phyloP scores from a whole-genome alignment of 2,329 filamentous ascomycete species.

The Balansia obtecta region DNA sequence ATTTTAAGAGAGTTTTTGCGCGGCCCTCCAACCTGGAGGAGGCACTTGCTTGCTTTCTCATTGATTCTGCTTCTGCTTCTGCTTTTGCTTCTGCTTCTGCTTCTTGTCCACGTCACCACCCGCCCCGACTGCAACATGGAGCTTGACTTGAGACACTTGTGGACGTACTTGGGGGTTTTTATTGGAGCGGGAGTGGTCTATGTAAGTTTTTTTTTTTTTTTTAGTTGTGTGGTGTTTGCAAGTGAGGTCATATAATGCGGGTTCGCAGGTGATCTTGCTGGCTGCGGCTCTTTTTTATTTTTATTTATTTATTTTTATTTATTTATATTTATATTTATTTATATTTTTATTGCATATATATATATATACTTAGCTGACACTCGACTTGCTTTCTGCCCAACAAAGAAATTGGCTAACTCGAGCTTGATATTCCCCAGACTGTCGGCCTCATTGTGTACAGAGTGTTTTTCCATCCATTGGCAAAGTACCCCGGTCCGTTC shows the following conservation, averaged over 20 bases:
- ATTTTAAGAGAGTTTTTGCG: slow-evolving; percentile 3
- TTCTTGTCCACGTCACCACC: too few relatives aligned
- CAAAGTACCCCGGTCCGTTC: slow-evolving; percentile 52
- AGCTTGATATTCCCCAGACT: slow-evolving; percentile 16
- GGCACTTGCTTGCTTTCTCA: not conserved
- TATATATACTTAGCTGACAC: too few relatives aligned
- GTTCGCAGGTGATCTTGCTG: not conserved
- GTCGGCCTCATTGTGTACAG: slow-evolving; percentile 38
- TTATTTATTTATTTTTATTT: too few relatives aligned
- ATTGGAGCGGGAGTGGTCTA: slow-evolving; percentile 25
- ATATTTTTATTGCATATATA: too few relatives aligned
- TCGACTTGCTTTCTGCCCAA: too few relatives aligned
- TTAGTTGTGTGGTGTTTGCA: too few relatives aligned
- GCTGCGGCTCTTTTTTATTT: too few relatives aligned
- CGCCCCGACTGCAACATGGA: slow-evolving; percentile 12
- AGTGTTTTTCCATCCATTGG: slow-evolving; percentile 50
- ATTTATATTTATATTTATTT: too few relatives aligned
- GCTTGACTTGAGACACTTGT: slow-evolving; percentile 22
- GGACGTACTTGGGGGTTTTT: slow-evolving; percentile 27
- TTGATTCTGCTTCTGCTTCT: too few relatives aligned
- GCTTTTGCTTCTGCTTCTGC: too few relatives aligned
- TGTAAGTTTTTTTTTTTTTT: too few relatives aligned
- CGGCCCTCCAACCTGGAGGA: not conserved
- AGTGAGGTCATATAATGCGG: too few relatives aligned
- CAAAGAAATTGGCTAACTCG: not conserved